Evolutionary conservation across 148 eudicot genomes (phyloP), one percentile per base, ranked within the genome.

Genomic region (Vaccinium darrowii): DNA sequence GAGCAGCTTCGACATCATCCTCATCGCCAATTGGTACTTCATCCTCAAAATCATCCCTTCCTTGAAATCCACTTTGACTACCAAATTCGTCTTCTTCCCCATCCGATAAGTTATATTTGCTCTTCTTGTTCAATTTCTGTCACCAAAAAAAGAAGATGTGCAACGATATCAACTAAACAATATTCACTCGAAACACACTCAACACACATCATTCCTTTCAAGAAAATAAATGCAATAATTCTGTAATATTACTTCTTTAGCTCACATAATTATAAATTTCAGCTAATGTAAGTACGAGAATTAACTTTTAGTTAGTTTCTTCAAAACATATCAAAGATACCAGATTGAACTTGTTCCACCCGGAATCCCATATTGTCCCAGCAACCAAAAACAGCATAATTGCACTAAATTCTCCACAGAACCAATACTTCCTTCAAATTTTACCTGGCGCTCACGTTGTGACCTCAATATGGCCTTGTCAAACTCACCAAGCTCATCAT

Each of bases 21-120:
- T 91, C 94, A 84, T 93, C 94, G 39, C 89, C 92, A 39, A 76
- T 87, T 54, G 88, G 93, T 36, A 91, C 88, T 19, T 93, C 98
- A 83, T 97, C 98, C 81, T 91, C 90, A 86, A 90, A 97, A 92
- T 97, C 99, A 89, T 95, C 98, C 82, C 90, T 88, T 84, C 69
- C 93, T 49, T 82, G 83, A 85, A 88, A 79, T 75, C 85, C 87
- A 83, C 62, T 92, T 76, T 76, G 80, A 63, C 80, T 69, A 50
- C 86, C 97, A 85, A 92, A 90, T 60, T 93, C 96, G 57, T 97
- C 98, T 82, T 96, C 99, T 81, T 97, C 99, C 43, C 95, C 99
- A 88, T 95, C 99, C 7, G 99, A 92, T 83, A 97, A 89, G 86
- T 93, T 91, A 83, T 83, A 97, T 88, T 93, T 95, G 93, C 88